Percentiles rank a stretch among this genome's conserved stretches.
Evolutionary conservation across 2,329 filamentous ascomycete genomes (phyloP).

Genomic region (Hawksworthiomyces lignivorus): DNA sequence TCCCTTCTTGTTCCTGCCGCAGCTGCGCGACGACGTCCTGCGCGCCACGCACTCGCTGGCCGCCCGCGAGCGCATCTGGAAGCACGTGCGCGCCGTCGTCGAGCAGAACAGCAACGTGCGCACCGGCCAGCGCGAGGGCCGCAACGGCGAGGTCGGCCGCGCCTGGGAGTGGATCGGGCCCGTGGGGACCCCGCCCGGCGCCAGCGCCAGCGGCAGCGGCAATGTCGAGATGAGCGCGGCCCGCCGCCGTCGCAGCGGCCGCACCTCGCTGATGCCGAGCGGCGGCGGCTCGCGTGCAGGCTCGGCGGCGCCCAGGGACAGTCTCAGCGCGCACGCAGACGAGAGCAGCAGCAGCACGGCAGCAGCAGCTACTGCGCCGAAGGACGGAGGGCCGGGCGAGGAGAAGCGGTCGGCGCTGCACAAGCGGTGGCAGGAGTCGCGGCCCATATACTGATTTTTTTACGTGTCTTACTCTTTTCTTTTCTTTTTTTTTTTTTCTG

Average conservation of each 20-base stretch:
- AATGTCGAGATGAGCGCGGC: slow-evolving; percentile 12
- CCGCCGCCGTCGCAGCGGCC: slow-evolving; percentile 42
- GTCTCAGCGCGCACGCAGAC: slow-evolving; percentile 23
- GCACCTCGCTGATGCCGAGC: slow-evolving; percentile 40
- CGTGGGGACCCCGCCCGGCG: slow-evolving; percentile 37
- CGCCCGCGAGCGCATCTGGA: slow-evolving; percentile 77
- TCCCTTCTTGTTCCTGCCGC: slow-evolving; percentile 76
- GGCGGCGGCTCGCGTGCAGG: slow-evolving; percentile 26
- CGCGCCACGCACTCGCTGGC: slow-evolving; percentile 69
- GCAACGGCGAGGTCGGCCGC: slow-evolving; percentile 56
- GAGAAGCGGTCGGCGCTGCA: slow-evolving; percentile 22
- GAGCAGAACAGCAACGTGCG: slow-evolving; percentile 92
- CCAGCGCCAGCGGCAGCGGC: slow-evolving; percentile 19
- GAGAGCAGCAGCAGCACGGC: too few relatives aligned
- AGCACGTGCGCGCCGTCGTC: slow-evolving; percentile 72
- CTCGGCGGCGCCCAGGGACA: slow-evolving; percentile 22
- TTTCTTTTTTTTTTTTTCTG: slow-evolving; percentile 1
- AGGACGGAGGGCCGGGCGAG: slow-evolving; percentile 28
- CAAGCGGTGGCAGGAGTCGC: slow-evolving; percentile 31
- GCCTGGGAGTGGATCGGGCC: slow-evolving; percentile 67
- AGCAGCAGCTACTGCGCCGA: slow-evolving; percentile 13
- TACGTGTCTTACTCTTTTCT: slow-evolving; percentile 1
- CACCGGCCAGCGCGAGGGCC: slow-evolving; percentile 60
- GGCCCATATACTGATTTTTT: slow-evolving; percentile 26
- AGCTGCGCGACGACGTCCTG: slow-evolving; percentile 85